Percentiles rank a stretch among this genome's conserved stretches.
Conservation (phyloP, 163 green algal genomes). For the Volvox carteri region DNA sequence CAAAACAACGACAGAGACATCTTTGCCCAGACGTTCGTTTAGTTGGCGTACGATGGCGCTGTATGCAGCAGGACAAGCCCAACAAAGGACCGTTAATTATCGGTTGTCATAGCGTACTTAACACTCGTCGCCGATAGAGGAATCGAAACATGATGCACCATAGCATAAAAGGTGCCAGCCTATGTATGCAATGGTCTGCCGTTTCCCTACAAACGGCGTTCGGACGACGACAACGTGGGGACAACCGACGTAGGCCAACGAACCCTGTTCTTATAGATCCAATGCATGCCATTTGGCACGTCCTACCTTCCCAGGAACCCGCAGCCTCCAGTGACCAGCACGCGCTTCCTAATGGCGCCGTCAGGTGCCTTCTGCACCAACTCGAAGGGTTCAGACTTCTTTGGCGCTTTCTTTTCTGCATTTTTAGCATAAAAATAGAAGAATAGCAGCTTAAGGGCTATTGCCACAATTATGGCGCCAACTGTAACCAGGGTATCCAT, state of each 20-base stretch:
- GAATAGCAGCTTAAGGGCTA: conserved; percentile 5
- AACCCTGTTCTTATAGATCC: no score
- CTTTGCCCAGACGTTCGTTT: not conserved
- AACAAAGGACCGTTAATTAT: not conserved
- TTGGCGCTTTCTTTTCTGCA: not conserved
- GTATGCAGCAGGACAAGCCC: not conserved
- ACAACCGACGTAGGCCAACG: no score
- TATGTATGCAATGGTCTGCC: no score
- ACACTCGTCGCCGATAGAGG: no score
- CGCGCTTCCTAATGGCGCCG: not conserved
- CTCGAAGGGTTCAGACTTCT: not conserved
- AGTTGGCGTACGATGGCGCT: conserved; percentile 36
- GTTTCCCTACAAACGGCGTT: no score
- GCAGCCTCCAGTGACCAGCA: conserved; percentile 43
- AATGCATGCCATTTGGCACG: no score
- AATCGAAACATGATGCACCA: no score
- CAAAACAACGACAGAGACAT: not conserved
- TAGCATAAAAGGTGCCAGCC: no score
- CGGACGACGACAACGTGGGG: no score
- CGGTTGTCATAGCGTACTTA: no score
- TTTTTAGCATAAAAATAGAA: conserved; percentile 8
- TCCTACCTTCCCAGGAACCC: conserved; percentile 46
- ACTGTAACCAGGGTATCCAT: conserved; percentile 29
- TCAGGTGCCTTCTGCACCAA: conserved; percentile 14
- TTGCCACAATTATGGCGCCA: not conserved